Conservation (phyloP, 73 alveolate genomes). For the Durusdinium trenchii region DNA sequence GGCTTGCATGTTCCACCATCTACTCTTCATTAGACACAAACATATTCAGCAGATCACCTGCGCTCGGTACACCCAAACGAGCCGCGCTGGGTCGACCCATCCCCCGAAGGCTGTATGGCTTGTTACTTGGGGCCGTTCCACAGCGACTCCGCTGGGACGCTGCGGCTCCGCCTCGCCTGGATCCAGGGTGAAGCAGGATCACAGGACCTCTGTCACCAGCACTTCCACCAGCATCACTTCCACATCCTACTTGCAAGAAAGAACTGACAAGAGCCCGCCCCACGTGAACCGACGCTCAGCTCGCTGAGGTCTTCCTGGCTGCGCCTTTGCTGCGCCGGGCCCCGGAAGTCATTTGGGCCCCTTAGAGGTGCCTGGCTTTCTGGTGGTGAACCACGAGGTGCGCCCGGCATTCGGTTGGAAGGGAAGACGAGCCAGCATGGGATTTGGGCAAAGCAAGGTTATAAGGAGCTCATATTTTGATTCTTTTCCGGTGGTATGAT, state of each 20-base stretch:
- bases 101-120: too few species aligned
- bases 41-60: too few species aligned
- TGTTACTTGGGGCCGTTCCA: too few species aligned
- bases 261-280: neutral
- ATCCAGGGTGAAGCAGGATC: neutral
- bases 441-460: neutral
- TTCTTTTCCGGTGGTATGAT: too few species aligned
- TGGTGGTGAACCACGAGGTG: constrained; percentile 74
- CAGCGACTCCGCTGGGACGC: too few species aligned
- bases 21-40: too few species aligned
- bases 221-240: neutral
- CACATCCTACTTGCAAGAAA: neutral
- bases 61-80: too few species aligned
- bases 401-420: neutral
- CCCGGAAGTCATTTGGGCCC: constrained; percentile 55
- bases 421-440: neutral
- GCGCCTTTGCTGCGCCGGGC: constrained; percentile 62
- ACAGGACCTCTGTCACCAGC: neutral
- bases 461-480: too few species aligned
- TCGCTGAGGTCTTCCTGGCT: constrained; percentile 25
- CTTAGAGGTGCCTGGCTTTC: neutral
- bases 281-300: neutral
- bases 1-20: too few species aligned
- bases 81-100: too few species aligned
- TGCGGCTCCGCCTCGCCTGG: neutral